A percentile compares a stretch with the other conserved stretches of the same genome.
Evolutionary conservation across 306 rosid genomes (phyloP).

Genomic region (Leucaena leucocephala): DNA sequence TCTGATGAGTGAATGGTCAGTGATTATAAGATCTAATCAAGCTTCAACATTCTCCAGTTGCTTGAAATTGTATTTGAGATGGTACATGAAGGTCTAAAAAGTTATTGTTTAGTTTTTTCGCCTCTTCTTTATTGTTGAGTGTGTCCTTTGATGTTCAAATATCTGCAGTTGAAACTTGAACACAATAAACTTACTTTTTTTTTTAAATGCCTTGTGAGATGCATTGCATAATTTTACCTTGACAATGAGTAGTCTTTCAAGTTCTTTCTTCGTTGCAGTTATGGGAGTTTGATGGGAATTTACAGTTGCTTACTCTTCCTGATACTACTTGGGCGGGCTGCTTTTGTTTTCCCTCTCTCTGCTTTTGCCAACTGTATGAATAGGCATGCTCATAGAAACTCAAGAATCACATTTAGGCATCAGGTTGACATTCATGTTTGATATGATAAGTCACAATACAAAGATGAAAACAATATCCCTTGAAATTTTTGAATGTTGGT

Average conservation of each 20-base stretch:
- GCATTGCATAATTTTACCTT: conserved; percentile 21
- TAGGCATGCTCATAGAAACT: conserved; percentile 44
- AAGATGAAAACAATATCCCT: not conserved
- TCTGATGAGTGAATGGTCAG: not conserved
- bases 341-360: conserved; percentile 87
- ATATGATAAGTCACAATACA: not conserved
- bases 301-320: conserved; percentile 59
- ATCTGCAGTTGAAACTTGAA: not conserved
- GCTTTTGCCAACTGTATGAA: conserved; percentile 64
- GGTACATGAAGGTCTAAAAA: not conserved
- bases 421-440: conserved; percentile 55
- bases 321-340: conserved; percentile 77
- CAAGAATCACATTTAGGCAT: conserved; percentile 61
- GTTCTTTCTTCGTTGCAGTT: conserved; percentile 47
- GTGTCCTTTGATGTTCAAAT: not conserved
- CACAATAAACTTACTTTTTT: conserved; percentile 12
- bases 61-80: not conserved
- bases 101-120: not conserved
- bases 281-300: conserved; percentile 57
- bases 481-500: conserved; percentile 4
- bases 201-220: not conserved
- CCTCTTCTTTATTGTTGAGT: not conserved
- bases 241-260: conserved; percentile 9
- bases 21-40: not conserved
- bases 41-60: not conserved